Base-by-base conservation (phyloP, 768 basidiomycete genomes). In the Tricholoma saponaceum region DNA sequence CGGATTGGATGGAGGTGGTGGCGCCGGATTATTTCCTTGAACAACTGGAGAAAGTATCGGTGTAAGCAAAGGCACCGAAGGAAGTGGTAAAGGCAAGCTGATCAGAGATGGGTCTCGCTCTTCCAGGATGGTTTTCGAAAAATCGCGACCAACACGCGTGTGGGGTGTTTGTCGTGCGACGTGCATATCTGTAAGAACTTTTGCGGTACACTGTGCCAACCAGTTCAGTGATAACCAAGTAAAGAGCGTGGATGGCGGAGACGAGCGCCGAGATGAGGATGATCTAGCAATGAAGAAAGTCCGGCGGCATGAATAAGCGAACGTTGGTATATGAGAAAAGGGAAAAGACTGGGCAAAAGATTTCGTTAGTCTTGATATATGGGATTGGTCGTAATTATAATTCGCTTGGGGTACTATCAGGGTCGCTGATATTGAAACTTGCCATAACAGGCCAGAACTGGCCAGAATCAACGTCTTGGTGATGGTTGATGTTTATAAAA, bases 61-160 rank as follows among this genome's bases (percentile, higher is more conserved):
- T n/a, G 66, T 66, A 28, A 78, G 62, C 26, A 81, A 50, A 2
- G 81, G 77, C 35, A 80, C 64, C 7, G 76, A 71, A 13, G 77
- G 76, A 22, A 77, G 46, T 7, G 76, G 69, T 23, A 76, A 59
- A 30, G 76, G 69, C 2, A 77, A 62, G 33, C 72, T 70, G 39
- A 77, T 66, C 59, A 76, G 74, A 2, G 70, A 60, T 33, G 78
- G 76, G 16, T 70, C 69, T 58, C 80, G 77, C 50, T 68, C 70
- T 9, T 72, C 52, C 14, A 63, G 32, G 12, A 16, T 41, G 7
- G 16, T 37, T 33, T 52, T 55, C 5, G 30, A 41, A 18, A 54
- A 4, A n/a, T 43, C 30, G 37, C 61, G 59, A 5, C 41, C 5
- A 12, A 57, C 23, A 28, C 44, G 61, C 39, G 55, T 37, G 37